Base-by-base conservation (phyloP, 495 filamentous ascomycete genomes). In the Penicillium tannophilum region DNA sequence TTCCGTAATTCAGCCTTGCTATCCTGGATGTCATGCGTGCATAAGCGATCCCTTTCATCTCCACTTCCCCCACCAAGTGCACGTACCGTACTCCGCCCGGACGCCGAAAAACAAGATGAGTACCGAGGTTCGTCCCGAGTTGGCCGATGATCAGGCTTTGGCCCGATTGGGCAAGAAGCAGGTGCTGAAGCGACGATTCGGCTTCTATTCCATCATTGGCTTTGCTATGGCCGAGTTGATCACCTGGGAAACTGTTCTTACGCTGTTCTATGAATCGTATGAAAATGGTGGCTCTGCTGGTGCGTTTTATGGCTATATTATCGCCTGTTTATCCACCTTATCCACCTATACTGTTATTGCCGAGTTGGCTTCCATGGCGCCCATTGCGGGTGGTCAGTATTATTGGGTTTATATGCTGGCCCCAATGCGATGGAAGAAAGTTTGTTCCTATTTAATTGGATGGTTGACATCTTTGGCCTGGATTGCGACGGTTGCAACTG, bases 341-440 rank as follows among this genome's bases (percentile, higher is more conserved):
- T 81, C 76, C 0, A 71, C 76, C 1, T 81, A 76, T 57, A 73
- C 71, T 0, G 69, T 73, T 11, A 71, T 83, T 33, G 66, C 73
- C n/a, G 81, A 83, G 61, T 56, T 83, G 54, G 74, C 77, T 5
- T 82, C 79, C 0, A 80, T 83, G 67, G 71, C 70, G 36, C 72
- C 73, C 1, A 73, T 74, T 42, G 67, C 73, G 1, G 76, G 73
- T 53, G 74, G 71, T 1, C 74, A 78, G 55, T 78, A 79, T 41
- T 76, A 78, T 51, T 80, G 73, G 75, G 76, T 75, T 31, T 69
- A 71, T 6, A 74, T 77, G 59, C 63, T 76, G 10, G 71, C 71
- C 11, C 74, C 76, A 24, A 58, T 44, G 16, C 67, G 50, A 4
- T 75, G 52, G 57, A 72, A 67, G 50, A 69, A 66, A 24, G 69